Conservation (phyloP, 352 stramenopile genomes). For the Phytophthora sansomeana region DNA sequence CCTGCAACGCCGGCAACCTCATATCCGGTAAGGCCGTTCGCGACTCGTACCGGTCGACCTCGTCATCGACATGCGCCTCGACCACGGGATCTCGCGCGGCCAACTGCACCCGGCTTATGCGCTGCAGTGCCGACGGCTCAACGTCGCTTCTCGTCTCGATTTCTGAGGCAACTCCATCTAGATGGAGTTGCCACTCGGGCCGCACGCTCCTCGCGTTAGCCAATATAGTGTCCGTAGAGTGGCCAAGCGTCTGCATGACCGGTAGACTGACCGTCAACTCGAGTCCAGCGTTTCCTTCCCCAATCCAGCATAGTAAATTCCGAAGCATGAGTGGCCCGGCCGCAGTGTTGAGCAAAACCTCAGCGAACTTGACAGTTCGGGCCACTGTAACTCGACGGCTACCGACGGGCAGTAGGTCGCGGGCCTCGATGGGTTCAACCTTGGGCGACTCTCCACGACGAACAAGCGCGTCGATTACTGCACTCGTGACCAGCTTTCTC, state of each 20-base stretch:
- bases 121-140: neutral
- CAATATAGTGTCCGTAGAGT: constrained; percentile 18
- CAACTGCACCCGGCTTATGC: neutral
- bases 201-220: neutral
- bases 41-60: too few relatives aligned
- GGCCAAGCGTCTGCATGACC: constrained; percentile 20
- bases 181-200: neutral
- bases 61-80: too few relatives aligned
- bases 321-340: constrained; percentile 15
- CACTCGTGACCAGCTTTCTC: constrained; percentile 1
- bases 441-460: too few relatives aligned
- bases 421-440: neutral
- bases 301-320: constrained; percentile 9
- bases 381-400: neutral
- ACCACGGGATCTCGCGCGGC: too few relatives aligned
- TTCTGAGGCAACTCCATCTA: neutral
- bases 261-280: constrained; percentile 12
- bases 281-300: constrained; percentile 13
- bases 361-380: neutral
- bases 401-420: neutral
- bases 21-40: too few relatives aligned
- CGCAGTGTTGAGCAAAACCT: constrained; percentile 9
- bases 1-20: too few relatives aligned
- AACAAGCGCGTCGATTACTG: constrained; percentile 6
- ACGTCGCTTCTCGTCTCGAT: neutral